Evolutionary conservation across 495 filamentous ascomycete species (phyloP), one percentile per base, ranked within the genome.

Genomic region (Penicillium silybi): DNA sequence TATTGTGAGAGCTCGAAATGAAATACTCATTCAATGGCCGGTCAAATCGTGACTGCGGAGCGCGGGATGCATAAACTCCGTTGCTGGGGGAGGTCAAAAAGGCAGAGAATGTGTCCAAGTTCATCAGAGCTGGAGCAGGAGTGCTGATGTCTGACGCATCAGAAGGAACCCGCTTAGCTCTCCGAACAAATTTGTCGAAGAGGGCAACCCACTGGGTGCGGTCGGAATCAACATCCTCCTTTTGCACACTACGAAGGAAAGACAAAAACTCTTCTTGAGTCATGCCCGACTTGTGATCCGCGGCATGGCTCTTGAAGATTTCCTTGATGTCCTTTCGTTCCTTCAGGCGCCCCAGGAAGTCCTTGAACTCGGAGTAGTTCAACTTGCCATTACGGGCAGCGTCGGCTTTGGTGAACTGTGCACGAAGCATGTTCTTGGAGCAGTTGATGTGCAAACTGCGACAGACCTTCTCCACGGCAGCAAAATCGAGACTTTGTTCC

Each of bases 1-100:
- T 97, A 68, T 98, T 98, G 76, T 98, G 93, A 16, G 92, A 97
- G 75, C 91, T 96, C 4, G 92, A 97, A 54, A 97, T 93, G 80
- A 91, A 97, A 63, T 98, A 98, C 61, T 98, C 93, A 65, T 96
- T 96, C 63, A 98, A 70, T 0, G 93, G 93, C 25, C 88, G 83
- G 57, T 93, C 82, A 42, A 96, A 83, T 16, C 74, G 71, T 46
- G 80, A 76, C 26, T 81, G 68, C 5, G 84, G 76, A 41, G 77
- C 66, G 50, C 75, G 80, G 38, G 75, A 66, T 26, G 85, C 73
- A 22, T 83, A 80, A 3, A 81, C 55, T 1, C 71, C 76, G 54
- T 92, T 95, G 57, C 79, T 80, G 11, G 76, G 72, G 0, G 92
- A 97, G 20, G 83, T 81, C 10, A 98, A 75, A 57, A 85, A 97